These are phyloP conservation scores for Capsicum rhomboideum DNA, from an alignment of 257 asterid genomes.

Conservation along the genomic window DNA sequence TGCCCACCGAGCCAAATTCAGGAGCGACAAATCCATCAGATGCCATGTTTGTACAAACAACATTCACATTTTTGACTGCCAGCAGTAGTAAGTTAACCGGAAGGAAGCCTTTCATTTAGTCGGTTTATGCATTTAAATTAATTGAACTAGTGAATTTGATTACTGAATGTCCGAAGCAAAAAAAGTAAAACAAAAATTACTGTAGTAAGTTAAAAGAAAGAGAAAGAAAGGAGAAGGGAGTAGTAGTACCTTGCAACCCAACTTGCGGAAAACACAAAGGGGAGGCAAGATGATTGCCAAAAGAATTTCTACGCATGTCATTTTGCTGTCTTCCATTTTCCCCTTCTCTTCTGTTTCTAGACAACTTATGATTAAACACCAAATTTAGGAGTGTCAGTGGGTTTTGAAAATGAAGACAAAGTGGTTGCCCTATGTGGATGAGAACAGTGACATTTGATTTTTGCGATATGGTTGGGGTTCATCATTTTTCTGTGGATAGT, in stretches of 20 bases:
- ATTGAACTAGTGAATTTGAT: background rate
- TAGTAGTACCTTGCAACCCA: conserved; percentile 17
- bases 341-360: background rate
- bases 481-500: background rate
- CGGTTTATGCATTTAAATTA: background rate
- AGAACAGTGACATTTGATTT: background rate
- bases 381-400: background rate
- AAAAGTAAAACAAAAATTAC: background rate
- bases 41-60: background rate
- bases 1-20: background rate
- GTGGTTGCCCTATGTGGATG: background rate
- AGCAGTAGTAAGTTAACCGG: background rate
- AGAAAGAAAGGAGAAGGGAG: background rate
- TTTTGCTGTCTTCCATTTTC: conserved; percentile 2
- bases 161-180: background rate
- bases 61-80: background rate
- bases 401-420: background rate
- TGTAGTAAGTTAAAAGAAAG: background rate
- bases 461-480: background rate
- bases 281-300: conserved; percentile 29
- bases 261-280: conserved; percentile 26
- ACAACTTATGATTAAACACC: background rate
- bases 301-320: conserved; percentile 16
- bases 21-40: background rate
- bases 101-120: background rate